Evolutionary conservation across 192 early-diverging fungal species (phyloP).

Genomic region (Rhizophagus sp.): DNA sequence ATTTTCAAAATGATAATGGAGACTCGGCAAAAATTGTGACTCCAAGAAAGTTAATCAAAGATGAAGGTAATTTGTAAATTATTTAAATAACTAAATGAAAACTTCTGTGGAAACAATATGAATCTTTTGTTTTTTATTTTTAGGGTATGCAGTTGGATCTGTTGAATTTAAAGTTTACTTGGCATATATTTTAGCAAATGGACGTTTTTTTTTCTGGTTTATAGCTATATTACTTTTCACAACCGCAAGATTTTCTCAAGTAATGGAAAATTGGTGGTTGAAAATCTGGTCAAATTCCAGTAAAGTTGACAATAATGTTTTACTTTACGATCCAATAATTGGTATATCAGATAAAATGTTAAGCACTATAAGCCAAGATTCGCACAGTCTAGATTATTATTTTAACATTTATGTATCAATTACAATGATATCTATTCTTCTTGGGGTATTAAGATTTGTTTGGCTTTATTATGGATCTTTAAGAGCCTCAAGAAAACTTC

Average conservation of each 20-base stretch:
- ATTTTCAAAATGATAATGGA: slow-evolving; percentile 55
- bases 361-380: background rate
- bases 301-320: background rate
- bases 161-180: slow-evolving; percentile 77
- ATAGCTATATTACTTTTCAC: slow-evolving; percentile 47
- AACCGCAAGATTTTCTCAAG: slow-evolving; percentile 37
- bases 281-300: slow-evolving; percentile 4
- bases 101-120: background rate
- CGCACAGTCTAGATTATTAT: slow-evolving; percentile 45
- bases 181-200: slow-evolving; percentile 71
- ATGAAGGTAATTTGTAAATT: slow-evolving; percentile 30
- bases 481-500: slow-evolving; percentile 56
- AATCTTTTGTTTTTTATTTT: background rate
- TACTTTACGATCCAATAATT: background rate
- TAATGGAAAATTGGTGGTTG: slow-evolving; percentile 41
- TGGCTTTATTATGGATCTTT: slow-evolving; percentile 50
- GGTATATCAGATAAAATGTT: background rate
- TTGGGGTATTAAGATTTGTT: slow-evolving; percentile 40
- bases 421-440: slow-evolving; percentile 46
- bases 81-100: background rate
- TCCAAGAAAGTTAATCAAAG: slow-evolving; percentile 33
- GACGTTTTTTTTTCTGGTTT: slow-evolving; percentile 63
- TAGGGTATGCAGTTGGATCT: slow-evolving; percentile 73
- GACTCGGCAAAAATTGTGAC: slow-evolving; percentile 56
- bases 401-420: slow-evolving; percentile 61